Base-by-base conservation (phyloP, 2,329 filamentous ascomycete species). In the Monosporascus sp. region DNA sequence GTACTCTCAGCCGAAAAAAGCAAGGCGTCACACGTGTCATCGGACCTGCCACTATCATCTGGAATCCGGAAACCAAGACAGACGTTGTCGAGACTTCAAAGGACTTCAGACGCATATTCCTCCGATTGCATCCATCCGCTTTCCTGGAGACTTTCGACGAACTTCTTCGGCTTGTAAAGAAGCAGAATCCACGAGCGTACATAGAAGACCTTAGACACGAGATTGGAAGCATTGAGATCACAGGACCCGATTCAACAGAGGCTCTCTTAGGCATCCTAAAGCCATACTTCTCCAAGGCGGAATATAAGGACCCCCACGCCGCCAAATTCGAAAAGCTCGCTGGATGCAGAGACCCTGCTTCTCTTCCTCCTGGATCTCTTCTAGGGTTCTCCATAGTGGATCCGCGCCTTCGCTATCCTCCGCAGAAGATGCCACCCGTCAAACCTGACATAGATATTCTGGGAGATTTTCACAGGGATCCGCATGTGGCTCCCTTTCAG, bases 51-150 rank as follows among this genome's bases (percentile, higher is more conserved):
- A 87, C 82, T 0, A 71, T 96, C 31, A 70, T 96, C 14, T 96
- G 91, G 90, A 87, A 86, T 66, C 79, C 81, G 0, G 62, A 71
- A 44, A 51, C 50, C 48, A 64, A 60, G 5, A 43, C 52, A 31
- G 60, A 62, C 8, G 35, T 57, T 31, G 56, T 54, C 38, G 55
- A 55, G 47, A 37, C 46, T 24, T 55, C 55, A 52, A 65, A 46
- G 51, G 52, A 58, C 56, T 61, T 20, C 31, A 69, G 71, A 68
- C 75, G 79, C 17, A 66, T 89, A 1, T 83, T 93, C 52, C 70
- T 97, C 49, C 80, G 92, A 51, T 73, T 93, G 1, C 93, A 97
- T 67, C 94, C 94, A 2, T 87, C 91, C 20, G 87, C 88, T 6
- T 93, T 90, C 62, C 70, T 84, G 2, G 81, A 88, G 60, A 68